Evolutionary conservation across 2,329 filamentous ascomycete genomes (phyloP), one percentile per base, ranked within the genome.

Genomic region (Apiospora aurea): DNA sequence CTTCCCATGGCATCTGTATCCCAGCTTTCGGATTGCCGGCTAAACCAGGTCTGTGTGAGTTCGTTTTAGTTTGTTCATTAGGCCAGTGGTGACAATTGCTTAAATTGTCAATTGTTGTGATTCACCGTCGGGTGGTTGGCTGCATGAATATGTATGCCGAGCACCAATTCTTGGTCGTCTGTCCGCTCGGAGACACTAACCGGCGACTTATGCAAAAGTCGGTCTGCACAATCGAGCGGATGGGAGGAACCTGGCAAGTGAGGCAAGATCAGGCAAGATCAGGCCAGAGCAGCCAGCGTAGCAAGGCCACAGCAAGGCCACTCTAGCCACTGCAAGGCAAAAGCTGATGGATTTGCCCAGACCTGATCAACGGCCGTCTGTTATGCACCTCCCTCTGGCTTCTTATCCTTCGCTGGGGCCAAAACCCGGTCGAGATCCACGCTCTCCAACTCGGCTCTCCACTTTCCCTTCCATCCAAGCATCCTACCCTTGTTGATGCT

Each of bases 271-370:
- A 38, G 11, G 7, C 11, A 29, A 8, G n/a, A n/a, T 49, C 21
- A 49, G 51, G 26, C 7, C 6, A 18, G 13, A 18, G 26, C 16
- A 18, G 49, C 49, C 24, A 24, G 24, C 13, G 14, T 24, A 53
- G 51, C 51, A 57, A 57, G 26, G 26, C 26, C 26, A 29, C 2
- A 29, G 26, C 26, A 29, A 3, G 26, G 26, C 26, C 26, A 29
- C 26, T 29, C 26, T 29, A 29, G 26, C 26, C 26, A 29, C 26
- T 29, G 51, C 51, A 57, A 57, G 51, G 51, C 51, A 57, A 57
- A 21, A 57, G 51, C 51, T 57, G 51, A 57, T 57, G 51, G 51
- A 57, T 57, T 61, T 61, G 53, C 26, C 53, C 53, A 61, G 53
- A 61, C 49, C 51, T 10, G 51, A 57, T 57, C 51, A 57, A 18